phyloP scores from a whole-genome alignment of 2,329 filamentous ascomycete species.

The Xylaria sp. region DNA sequence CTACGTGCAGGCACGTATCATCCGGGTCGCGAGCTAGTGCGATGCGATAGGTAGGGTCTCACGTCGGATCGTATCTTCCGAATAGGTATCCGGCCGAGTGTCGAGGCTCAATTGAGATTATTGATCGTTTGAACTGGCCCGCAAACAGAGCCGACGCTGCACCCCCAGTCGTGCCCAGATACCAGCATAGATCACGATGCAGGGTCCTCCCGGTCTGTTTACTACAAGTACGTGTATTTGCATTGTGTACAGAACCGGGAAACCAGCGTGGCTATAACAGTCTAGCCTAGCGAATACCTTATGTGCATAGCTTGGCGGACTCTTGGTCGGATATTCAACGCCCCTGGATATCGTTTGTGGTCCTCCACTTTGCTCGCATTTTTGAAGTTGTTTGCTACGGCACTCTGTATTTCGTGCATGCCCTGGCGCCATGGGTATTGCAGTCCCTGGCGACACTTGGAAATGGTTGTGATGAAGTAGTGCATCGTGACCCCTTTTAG shows the following conservation, averaged over 20 bases:
- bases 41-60: background rate
- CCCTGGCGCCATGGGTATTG: no score
- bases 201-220: conserved; percentile 9
- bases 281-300: background rate
- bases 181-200: background rate
- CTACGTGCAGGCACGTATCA: background rate
- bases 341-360: conserved; percentile 14
- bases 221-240: no score
- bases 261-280: background rate
- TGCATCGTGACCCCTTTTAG: conserved; percentile 1
- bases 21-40: background rate
- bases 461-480: background rate
- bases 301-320: background rate
- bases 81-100: background rate
- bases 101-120: background rate
- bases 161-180: background rate
- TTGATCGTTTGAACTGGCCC: background rate
- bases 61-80: background rate
- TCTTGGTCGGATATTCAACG: background rate
- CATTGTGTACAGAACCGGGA: no score
- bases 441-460: no score
- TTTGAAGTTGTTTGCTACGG: no score
- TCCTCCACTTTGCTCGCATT: background rate
- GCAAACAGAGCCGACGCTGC: background rate
- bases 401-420: no score